Conservation (phyloP, 129 eudicot species). For the Pittosporum tobira region DNA sequence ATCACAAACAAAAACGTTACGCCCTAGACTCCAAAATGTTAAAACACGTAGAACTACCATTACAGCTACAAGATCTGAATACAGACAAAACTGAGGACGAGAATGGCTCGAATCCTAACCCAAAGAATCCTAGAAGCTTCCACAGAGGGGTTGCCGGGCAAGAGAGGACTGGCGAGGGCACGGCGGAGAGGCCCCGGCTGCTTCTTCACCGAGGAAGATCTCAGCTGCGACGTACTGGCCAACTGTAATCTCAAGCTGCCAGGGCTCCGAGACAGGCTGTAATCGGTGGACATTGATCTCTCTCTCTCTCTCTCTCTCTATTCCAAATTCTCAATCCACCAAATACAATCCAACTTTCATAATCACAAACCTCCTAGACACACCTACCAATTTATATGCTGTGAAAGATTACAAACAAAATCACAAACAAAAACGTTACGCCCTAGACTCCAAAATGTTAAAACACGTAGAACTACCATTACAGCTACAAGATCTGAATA, state of each 20-base stretch:
- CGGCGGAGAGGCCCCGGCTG: constrained; percentile 99
- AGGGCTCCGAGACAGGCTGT: constrained; percentile 64
- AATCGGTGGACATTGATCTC: constrained; percentile 44
- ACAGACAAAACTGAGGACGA: constrained; percentile 17
- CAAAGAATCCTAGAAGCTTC: constrained; percentile 89
- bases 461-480: background rate
- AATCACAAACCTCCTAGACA: background rate
- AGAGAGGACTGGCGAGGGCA: constrained; percentile 85
- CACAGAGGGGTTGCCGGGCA: constrained; percentile 40
- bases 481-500: constrained; percentile 31
- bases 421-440: constrained; percentile 7
- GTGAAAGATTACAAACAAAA: constrained; percentile 1
- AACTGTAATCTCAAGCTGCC: constrained; percentile 61
- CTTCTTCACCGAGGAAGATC: constrained; percentile 84
- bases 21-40: constrained; percentile 28
- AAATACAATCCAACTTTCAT: background rate
- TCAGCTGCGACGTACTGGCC: constrained; percentile 51
- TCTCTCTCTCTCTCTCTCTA: too few species aligned
- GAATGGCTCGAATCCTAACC: constrained; percentile 30
- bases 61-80: constrained; percentile 29
- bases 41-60: background rate
- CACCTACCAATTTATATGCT: background rate
- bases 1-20: constrained; percentile 8
- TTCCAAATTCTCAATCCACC: background rate
- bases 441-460: constrained; percentile 27